Conservation (phyloP, 2,329 filamentous ascomycete genomes). For the Fusarium tricinctum region DNA sequence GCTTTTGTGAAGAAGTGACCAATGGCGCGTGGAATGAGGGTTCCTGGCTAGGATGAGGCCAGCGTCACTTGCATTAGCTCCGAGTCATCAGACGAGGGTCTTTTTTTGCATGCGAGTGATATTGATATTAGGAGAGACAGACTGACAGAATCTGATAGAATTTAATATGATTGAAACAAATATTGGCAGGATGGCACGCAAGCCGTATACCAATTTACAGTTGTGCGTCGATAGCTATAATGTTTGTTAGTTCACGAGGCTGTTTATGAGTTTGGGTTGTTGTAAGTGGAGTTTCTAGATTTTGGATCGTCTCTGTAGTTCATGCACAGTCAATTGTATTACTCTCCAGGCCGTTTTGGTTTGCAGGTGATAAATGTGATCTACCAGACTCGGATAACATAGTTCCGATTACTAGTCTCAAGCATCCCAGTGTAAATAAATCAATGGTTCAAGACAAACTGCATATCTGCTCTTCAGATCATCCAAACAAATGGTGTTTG, state of each 20-base stretch:
- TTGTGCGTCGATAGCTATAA: neutral
- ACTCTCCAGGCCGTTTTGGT: slow-evolving; percentile 3
- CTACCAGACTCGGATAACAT: slow-evolving; percentile 15
- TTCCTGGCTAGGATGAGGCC: slow-evolving; percentile 46
- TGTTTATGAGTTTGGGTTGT: too few relatives aligned
- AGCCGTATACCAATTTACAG: neutral
- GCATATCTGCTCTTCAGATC: neutral
- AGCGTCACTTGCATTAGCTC: slow-evolving; percentile 50
- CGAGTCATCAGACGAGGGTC: slow-evolving; percentile 42
- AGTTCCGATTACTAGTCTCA: slow-evolving; percentile 3
- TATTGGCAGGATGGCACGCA: neutral
- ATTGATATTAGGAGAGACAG: slow-evolving; percentile 5
- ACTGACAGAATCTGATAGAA: neutral
- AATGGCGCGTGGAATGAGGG: slow-evolving; percentile 37
- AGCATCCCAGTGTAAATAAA: slow-evolving; percentile 1
- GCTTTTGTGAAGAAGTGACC: slow-evolving; percentile 39
- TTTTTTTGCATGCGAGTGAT: slow-evolving; percentile 18
- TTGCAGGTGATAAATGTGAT: slow-evolving; percentile 19
- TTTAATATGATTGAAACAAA: slow-evolving; percentile 1
- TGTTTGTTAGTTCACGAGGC: neutral
- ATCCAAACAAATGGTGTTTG: slow-evolving; percentile 13
- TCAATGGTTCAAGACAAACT: neutral
- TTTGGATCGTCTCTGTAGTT: too few relatives aligned
- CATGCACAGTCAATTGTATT: neutral
- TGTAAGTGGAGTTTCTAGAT: too few relatives aligned